These are phyloP conservation scores for Colletotrichum sublineola DNA, from an alignment of 2,329 filamentous ascomycete species.

Conservation along the genomic window DNA sequence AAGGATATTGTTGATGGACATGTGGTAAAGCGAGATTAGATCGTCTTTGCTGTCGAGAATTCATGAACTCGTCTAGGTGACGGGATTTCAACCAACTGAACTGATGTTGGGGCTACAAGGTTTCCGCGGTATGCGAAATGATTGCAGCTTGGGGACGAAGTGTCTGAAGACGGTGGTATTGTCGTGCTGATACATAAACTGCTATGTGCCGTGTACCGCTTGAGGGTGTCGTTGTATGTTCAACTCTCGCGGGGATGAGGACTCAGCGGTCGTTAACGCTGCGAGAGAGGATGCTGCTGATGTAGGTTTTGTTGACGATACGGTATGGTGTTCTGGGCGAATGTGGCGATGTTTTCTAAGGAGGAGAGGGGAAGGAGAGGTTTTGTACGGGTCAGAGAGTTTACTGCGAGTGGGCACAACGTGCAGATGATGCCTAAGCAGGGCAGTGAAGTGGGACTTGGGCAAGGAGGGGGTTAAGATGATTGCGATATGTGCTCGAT, in stretches of 20 bases:
- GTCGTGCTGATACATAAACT: conserved; percentile 99
- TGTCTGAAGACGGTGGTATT: conserved; percentile 90
- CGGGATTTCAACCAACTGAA: conserved; percentile 86
- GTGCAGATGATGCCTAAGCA: conserved; percentile 27
- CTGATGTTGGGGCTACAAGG: conserved; percentile 90
- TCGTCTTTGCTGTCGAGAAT: conserved; percentile 64
- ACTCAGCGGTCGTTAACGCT: conserved; percentile 34
- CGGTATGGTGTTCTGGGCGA: conserved; percentile 5
- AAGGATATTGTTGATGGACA: conserved; percentile 67
- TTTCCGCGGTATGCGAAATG: conserved; percentile 96
- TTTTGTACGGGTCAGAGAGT: conserved; percentile 17
- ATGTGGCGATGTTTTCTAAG: conserved; percentile 9
- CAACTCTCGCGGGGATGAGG: conserved; percentile 37
- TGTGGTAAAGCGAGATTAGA: conserved; percentile 64
- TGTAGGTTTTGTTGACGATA: conserved; percentile 20
- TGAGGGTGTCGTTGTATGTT: conserved; percentile 39
- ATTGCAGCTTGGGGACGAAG: conserved; percentile 94
- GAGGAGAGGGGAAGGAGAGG: conserved; percentile 2
- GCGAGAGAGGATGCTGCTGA: conserved; percentile 30
- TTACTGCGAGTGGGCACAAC: conserved; percentile 16
- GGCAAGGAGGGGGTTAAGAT: conserved; percentile 4
- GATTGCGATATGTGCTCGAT: conserved; percentile 26
- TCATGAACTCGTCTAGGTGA: conserved; percentile 67
- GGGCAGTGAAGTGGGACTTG: conserved; percentile 20
- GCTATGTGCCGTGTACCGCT: conserved; percentile 41